phyloP scores from a whole-genome alignment of 1,284 basidiomycete species.

The Apiotrichum montevideense region DNA sequence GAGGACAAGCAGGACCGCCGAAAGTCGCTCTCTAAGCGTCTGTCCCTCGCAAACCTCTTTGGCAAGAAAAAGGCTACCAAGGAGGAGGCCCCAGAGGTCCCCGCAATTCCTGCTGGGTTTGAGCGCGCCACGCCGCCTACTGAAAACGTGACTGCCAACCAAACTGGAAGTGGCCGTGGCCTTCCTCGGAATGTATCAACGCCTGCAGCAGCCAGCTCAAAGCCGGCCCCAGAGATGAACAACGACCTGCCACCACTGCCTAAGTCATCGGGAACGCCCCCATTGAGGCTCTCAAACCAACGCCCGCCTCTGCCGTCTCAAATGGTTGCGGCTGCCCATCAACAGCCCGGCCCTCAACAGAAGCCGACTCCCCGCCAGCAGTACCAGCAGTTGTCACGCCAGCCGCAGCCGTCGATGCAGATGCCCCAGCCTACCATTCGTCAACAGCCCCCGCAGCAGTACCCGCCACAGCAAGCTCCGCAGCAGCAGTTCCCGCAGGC shows the following conservation, averaged over 20 bases:
- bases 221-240: too few species aligned
- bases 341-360: background rate
- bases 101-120: constrained; percentile 1
- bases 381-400: background rate
- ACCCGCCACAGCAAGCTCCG: background rate
- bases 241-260: too few species aligned
- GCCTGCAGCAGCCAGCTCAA: too few species aligned
- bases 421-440: background rate
- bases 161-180: too few species aligned
- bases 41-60: constrained; percentile 8
- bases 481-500: background rate
- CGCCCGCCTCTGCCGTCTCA: background rate
- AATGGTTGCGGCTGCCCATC: background rate
- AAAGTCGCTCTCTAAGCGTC: constrained; percentile 9
- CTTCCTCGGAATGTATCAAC: background rate
- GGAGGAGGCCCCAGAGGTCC: constrained; percentile 4
- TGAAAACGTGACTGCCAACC: background rate
- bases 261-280: too few species aligned
- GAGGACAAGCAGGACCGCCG: constrained; percentile 2
- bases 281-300: too few species aligned
- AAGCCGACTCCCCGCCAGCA: too few species aligned
- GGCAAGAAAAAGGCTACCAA: constrained; percentile 8
- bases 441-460: background rate
- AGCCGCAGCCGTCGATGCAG: background rate
- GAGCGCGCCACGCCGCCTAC: background rate